Evolutionary conservation across 345 rosid genomes (phyloP).

Genomic region (Lepidium sativum): DNA sequence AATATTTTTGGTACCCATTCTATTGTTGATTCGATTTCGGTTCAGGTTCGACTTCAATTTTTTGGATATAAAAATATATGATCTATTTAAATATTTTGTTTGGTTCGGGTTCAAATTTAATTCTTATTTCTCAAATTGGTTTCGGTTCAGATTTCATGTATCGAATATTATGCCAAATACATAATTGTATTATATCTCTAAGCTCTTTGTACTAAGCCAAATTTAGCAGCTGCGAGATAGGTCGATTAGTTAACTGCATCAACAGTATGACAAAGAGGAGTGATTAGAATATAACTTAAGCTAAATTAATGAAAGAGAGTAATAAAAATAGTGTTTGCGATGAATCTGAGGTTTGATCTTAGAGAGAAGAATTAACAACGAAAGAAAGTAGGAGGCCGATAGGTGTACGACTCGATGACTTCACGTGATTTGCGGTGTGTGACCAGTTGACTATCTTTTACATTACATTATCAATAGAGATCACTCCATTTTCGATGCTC

Average conservation of each 20-base stretch:
- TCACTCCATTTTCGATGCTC: constrained; percentile 24
- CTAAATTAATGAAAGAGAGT: background rate
- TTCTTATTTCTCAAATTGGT: too few species aligned
- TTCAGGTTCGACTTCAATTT: too few species aligned
- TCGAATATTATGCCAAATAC: too few species aligned
- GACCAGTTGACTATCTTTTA: constrained; percentile 30
- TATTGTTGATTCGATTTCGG: too few species aligned
- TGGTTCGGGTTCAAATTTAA: too few species aligned
- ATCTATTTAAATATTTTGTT: too few species aligned
- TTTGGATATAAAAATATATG: too few species aligned
- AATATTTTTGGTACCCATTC: too few species aligned
- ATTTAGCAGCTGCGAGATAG: background rate
- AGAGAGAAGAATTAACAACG: constrained; percentile 20
- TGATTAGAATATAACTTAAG: background rate
- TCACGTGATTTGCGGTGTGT: constrained; percentile 32
- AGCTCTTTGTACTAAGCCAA: background rate
- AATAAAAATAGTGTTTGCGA: constrained; percentile 8
- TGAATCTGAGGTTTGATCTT: constrained; percentile 20
- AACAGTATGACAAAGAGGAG: background rate
- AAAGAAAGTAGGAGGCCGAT: constrained; percentile 24
- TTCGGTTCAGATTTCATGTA: too few species aligned
- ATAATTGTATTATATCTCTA: too few species aligned
- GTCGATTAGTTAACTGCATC: background rate
- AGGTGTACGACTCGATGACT: constrained; percentile 28
- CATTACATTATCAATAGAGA: constrained; percentile 17